Evolutionary conservation across 495 filamentous ascomycete species (phyloP).

Genomic region (Penicillium nucicola): DNA sequence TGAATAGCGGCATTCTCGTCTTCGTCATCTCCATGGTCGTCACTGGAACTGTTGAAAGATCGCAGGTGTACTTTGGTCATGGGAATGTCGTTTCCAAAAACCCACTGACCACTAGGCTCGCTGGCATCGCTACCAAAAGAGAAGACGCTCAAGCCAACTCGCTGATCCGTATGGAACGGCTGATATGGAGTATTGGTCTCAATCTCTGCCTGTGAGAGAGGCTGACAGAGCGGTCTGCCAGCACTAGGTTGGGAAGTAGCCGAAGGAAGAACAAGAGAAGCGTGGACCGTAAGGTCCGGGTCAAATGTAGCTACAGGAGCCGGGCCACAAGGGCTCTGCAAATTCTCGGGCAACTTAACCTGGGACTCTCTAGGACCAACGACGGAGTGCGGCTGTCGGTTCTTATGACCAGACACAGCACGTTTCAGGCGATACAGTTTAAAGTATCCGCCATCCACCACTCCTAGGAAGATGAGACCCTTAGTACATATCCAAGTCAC

Average conservation of each 20-base stretch:
- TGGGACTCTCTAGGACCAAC: constrained; percentile 60
- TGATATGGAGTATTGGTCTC: constrained; percentile 89
- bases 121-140: constrained; percentile 18
- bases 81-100: constrained; percentile 64
- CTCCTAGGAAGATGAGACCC: constrained; percentile 34
- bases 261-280: constrained; percentile 35
- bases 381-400: constrained; percentile 46
- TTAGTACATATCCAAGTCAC: constrained; percentile 39
- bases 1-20: constrained; percentile 38
- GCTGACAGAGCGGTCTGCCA: constrained; percentile 40
- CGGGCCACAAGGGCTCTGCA: constrained; percentile 36
- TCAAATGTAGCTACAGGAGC: constrained; percentile 30
- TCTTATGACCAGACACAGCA: constrained; percentile 35
- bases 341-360: constrained; percentile 54
- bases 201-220: constrained; percentile 81
- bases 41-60: constrained; percentile 41
- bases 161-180: constrained; percentile 83
- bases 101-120: constrained; percentile 51
- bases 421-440: constrained; percentile 65
- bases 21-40: constrained; percentile 49
- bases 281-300: constrained; percentile 26
- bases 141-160: constrained; percentile 69
- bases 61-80: constrained; percentile 62
- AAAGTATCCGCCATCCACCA: constrained; percentile 45
- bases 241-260: constrained; percentile 26